Evolutionary conservation across 306 rosid genomes (phyloP).

Genomic region (Cucurbita moschata): DNA sequence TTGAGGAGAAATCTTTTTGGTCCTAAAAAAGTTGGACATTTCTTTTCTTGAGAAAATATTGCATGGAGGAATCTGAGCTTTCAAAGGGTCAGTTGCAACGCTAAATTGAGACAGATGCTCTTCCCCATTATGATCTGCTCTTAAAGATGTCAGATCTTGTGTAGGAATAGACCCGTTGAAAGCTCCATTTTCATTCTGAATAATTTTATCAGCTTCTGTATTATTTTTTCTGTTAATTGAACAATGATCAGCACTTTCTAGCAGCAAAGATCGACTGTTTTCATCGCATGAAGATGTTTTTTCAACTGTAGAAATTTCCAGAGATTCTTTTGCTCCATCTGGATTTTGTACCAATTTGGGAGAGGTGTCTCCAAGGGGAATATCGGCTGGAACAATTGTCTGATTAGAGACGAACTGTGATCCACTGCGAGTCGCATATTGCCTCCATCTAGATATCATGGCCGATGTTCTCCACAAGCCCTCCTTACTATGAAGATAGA

Average conservation of each 20-base stretch:
- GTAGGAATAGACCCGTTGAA: constrained; percentile 16
- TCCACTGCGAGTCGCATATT: constrained; percentile 34
- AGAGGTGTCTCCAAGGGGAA: constrained; percentile 13
- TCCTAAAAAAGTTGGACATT: constrained; percentile 52
- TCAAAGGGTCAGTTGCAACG: constrained; percentile 45
- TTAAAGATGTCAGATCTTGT: constrained; percentile 23
- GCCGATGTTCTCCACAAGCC: constrained; percentile 82
- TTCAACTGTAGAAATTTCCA: constrained; percentile 16
- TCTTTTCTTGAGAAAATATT: constrained; percentile 59
- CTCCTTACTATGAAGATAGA: constrained; percentile 88
- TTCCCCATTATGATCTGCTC: constrained; percentile 23
- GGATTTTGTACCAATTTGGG: background rate
- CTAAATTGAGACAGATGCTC: constrained; percentile 22
- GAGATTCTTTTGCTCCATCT: constrained; percentile 24
- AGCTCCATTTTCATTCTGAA: constrained; percentile 19
- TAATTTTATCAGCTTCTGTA: constrained; percentile 13
- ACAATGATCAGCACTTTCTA: constrained; percentile 13
- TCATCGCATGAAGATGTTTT: constrained; percentile 20
- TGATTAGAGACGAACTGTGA: constrained; percentile 27
- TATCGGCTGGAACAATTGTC: constrained; percentile 19
- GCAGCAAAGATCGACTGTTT: constrained; percentile 24
- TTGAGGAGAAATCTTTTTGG: constrained; percentile 37
- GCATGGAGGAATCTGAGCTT: constrained; percentile 70
- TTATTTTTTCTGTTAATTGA: constrained; percentile 13
- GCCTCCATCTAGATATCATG: constrained; percentile 93